phyloP scores from a whole-genome alignment of 2,329 filamentous ascomycete genomes.

The Cordyceps militaris region DNA sequence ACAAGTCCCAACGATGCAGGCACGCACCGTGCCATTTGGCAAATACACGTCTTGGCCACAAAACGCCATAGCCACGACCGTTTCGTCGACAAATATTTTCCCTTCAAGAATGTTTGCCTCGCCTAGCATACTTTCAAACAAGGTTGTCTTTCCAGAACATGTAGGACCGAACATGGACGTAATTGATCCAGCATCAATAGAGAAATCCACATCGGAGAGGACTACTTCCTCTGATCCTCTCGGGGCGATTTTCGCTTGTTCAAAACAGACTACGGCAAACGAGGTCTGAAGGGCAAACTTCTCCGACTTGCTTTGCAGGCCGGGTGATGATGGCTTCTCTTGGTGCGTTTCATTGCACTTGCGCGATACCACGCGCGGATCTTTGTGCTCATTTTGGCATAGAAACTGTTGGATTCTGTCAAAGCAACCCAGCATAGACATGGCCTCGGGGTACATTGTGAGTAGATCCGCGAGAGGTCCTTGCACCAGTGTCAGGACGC shows the following conservation, averaged over 20 bases:
- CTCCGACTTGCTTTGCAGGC: background rate
- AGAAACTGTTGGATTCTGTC: background rate
- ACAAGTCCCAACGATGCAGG: background rate
- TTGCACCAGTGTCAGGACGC: background rate
- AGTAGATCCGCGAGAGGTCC: background rate
- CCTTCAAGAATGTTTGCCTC: background rate
- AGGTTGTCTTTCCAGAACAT: background rate
- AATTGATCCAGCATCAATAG: background rate
- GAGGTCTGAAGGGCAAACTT: background rate
- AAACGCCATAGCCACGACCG: background rate
- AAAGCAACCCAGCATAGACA: conserved; percentile 2
- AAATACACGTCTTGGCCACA: background rate
- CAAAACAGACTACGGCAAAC: background rate
- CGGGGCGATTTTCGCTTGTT: background rate
- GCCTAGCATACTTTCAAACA: background rate
- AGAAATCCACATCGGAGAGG: background rate
- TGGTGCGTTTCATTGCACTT: background rate
- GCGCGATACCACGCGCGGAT: background rate
- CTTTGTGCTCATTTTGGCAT: background rate
- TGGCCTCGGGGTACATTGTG: background rate
- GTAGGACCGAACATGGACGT: background rate
- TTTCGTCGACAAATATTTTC: background rate
- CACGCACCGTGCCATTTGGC: background rate
- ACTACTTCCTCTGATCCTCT: background rate
- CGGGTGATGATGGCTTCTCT: background rate